phyloP scores from a whole-genome alignment of 208 protist species.

The Sergeia podlipaevii region DNA sequence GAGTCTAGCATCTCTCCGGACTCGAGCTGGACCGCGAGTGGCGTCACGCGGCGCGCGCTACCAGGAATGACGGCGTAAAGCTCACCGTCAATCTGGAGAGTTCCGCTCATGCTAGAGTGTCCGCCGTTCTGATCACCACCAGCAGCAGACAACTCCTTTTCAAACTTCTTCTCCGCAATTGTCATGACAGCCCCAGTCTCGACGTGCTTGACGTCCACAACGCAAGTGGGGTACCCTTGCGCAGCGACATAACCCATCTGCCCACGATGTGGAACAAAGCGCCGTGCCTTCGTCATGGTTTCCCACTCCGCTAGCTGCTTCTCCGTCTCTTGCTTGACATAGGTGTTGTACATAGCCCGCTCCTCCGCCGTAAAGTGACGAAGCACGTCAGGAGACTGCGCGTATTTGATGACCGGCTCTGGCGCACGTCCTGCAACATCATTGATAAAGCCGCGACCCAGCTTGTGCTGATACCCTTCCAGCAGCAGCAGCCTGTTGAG shows the following conservation, averaged over 20 bases:
- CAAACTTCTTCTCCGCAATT: constrained; percentile 35
- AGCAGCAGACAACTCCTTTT: constrained; percentile 19
- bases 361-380: constrained; percentile 75
- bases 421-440: constrained; percentile 57
- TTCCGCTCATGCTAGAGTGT: not conserved
- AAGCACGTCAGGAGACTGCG: constrained; percentile 60
- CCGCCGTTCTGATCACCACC: constrained; percentile 5
- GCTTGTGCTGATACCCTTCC: constrained; percentile 61
- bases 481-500: constrained; percentile 68
- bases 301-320: constrained; percentile 58
- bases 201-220: constrained; percentile 58
- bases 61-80: constrained; percentile 26
- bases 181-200: constrained; percentile 59
- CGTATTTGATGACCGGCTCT: constrained; percentile 66
- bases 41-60: constrained; percentile 45
- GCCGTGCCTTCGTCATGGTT: constrained; percentile 35
- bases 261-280: constrained; percentile 58
- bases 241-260: constrained; percentile 70
- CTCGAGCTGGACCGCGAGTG: constrained; percentile 64
- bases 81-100: constrained; percentile 46
- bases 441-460: constrained; percentile 52
- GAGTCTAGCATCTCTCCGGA: constrained; percentile 65
- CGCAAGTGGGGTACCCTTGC: constrained; percentile 36
- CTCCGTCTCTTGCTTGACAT: constrained; percentile 59
- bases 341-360: constrained; percentile 75